Conservation (phyloP, 106 monocot species). For the Dactylorhiza incarnata region DNA sequence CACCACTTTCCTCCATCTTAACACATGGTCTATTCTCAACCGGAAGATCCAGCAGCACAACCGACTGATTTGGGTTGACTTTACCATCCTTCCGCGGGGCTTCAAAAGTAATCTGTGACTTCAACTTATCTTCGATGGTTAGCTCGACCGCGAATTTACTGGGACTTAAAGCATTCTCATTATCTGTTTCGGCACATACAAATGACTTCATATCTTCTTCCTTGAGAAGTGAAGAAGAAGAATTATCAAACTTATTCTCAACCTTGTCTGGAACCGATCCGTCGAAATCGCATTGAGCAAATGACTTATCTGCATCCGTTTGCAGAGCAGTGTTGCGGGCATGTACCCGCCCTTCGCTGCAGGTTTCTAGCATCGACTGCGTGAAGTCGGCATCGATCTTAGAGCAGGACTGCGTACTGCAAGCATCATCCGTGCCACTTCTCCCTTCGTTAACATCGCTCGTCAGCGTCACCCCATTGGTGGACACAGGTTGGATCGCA, state of each 20-base stretch:
- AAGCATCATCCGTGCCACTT: constrained; percentile 62
- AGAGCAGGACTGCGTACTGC: constrained; percentile 64
- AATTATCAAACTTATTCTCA: constrained; percentile 14
- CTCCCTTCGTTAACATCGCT: constrained; percentile 51
- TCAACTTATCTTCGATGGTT: background rate
- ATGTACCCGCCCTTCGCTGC: constrained; percentile 17
- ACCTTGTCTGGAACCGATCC: constrained; percentile 15
- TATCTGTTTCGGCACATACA: background rate
- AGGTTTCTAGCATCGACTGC: constrained; percentile 15
- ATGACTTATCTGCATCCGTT: constrained; percentile 19
- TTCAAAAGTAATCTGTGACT: background rate
- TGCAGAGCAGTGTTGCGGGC: constrained; percentile 8
- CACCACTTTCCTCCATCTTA: constrained; percentile 7
- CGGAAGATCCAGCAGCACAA: background rate
- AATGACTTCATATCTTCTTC: background rate
- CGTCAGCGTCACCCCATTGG: constrained; percentile 18
- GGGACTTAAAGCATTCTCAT: background rate
- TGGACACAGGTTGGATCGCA: constrained; percentile 26
- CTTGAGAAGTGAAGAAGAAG: background rate
- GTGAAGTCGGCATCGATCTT: constrained; percentile 42
- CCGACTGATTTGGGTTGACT: background rate
- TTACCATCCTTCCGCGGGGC: constrained; percentile 1
- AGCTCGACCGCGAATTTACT: background rate
- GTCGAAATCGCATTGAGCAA: constrained; percentile 13
- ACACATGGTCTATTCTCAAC: background rate